Base-by-base conservation (phyloP, 805 yeast species). In the Metschnikowia borealis region DNA sequence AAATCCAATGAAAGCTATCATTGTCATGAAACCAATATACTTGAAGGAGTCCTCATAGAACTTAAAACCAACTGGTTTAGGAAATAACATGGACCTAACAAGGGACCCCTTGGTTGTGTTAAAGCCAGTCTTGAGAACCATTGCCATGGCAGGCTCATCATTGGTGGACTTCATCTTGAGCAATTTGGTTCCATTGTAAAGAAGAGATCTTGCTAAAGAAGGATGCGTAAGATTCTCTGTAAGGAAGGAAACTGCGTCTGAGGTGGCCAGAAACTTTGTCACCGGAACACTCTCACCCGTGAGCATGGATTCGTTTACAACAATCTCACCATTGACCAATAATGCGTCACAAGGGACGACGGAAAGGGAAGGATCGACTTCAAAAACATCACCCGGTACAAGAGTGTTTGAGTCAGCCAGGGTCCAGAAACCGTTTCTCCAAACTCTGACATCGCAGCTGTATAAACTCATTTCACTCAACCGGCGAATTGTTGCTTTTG, bases 231-330 rank as follows among this genome's bases (percentile, higher is more conserved):
- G 81, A 57, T 82, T 84, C n/a, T 74, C 74, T 2, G 81, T 72
- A 44, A 88, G 65, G 18, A 73, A 71, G n/a, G 68, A 68, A 37
- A 89, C 78, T 0, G 84, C 75, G 7, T 84, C 90, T 14, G 78
- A 75, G 1, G 77, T 69, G 1, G 94, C 89, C 1, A 87, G 78
- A 10, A 74, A 54, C 65, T 94, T 94, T 0, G 97, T 81, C 2
- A 94, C 96, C 0, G 99, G 99, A 1, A 94, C 97, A 47, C 97
- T 89, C 66, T 94, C 99, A 37, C 99, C 99, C 0, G 99, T 94
- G 18, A 94, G 76, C 96, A 94, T 94, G 5, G 97, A 87, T 64
- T 94, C 99, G 66, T 94, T 94, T n/a, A 94, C 87, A 48, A 94
- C 90, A 64, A 96, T 88, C 63, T 91, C 98, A 46, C 99, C 99